Conservation (phyloP, 225 moss, liverwort and hornwort genomes). For the Pseudisothecium myosuroides region DNA sequence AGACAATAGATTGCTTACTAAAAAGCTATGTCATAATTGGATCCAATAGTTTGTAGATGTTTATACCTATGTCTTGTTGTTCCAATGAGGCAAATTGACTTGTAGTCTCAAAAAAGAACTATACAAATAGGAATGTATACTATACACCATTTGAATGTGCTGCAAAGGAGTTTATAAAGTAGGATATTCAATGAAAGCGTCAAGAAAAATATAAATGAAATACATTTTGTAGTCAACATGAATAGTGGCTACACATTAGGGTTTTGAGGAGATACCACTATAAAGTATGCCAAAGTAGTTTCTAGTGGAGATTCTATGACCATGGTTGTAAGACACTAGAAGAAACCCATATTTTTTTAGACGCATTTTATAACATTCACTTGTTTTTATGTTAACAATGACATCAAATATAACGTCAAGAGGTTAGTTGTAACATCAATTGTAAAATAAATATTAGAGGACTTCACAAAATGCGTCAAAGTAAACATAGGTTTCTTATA, state of each 20-base stretch:
- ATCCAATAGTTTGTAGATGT: background rate
- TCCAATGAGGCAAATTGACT: rapidly evolving
- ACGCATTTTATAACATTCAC: too few species aligned
- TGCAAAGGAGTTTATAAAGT: background rate
- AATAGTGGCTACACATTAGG: too few species aligned
- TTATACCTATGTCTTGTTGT: too few species aligned
- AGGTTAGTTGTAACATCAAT: too few species aligned
- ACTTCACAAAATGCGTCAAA: too few species aligned
- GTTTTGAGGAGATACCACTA: background rate
- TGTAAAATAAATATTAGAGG: too few species aligned
- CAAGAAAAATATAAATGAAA: background rate
- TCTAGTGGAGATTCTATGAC: background rate
- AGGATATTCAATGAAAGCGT: rapidly evolving
- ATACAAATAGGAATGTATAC: background rate
- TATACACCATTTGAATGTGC: rapidly evolving
- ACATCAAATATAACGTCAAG: too few species aligned
- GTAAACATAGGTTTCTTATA: too few species aligned
- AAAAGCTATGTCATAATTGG: background rate
- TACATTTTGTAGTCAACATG: background rate
- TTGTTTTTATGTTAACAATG: too few species aligned
- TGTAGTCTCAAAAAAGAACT: background rate
- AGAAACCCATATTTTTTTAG: too few species aligned
- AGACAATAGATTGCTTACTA: background rate
- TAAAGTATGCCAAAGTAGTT: background rate
- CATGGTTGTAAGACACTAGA: background rate